Percentiles rank a stretch among this genome's conserved stretches.
phyloP scores from a whole-genome alignment of 2,329 filamentous ascomycete genomes.

The Magnaporthiopsis rhizophila region DNA sequence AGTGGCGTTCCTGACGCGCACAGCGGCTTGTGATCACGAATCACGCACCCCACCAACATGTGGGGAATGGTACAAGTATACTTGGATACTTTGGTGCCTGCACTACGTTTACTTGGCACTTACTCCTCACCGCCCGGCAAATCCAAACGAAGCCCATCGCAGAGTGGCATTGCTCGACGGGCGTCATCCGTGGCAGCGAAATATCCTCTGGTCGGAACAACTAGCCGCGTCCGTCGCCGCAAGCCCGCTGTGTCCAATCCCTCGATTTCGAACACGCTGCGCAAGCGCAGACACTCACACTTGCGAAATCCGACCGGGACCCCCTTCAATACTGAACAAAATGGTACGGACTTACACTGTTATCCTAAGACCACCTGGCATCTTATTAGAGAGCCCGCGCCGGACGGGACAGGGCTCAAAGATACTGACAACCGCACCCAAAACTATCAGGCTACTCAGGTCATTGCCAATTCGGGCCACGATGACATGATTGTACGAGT shows the following conservation, averaged over 20 bases:
- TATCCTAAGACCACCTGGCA: no score
- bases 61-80: not conserved
- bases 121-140: not conserved
- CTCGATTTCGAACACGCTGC: not conserved
- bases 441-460: slow-evolving; percentile 46
- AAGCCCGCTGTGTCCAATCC: not conserved
- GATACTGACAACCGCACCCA: not conserved
- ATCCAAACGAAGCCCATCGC: not conserved
- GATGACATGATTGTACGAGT: slow-evolving; percentile 97
- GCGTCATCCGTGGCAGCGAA: not conserved
- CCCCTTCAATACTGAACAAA: no score
- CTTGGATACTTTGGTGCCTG: not conserved
- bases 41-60: not conserved
- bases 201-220: not conserved
- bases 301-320: no score
- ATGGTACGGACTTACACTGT: no score
- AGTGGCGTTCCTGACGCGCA: not conserved
- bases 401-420: no score
- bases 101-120: no score
- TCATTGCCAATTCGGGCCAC: slow-evolving; percentile 80
- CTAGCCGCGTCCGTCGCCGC: no score
- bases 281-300: not conserved
- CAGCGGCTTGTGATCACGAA: not conserved
- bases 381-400: no score
- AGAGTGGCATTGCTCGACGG: not conserved